phyloP scores from a whole-genome alignment of 164 flowering plant species.

The Aristolochia contorta region DNA sequence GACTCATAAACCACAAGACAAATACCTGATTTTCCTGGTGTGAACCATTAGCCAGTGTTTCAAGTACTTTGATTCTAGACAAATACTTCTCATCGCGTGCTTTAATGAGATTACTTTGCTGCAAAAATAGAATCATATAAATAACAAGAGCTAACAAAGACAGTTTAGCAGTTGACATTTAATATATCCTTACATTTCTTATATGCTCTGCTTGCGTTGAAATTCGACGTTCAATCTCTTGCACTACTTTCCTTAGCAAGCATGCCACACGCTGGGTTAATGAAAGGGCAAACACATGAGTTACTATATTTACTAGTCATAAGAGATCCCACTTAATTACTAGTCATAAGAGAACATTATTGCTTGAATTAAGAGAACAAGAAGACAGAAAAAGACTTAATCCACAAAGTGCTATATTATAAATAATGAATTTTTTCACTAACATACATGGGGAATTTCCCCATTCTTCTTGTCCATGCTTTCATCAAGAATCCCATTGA shows the following conservation, averaged over 20 bases:
- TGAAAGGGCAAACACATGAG: not conserved
- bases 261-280: conserved; percentile 48
- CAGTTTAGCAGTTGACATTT: not conserved
- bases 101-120: conserved; percentile 73
- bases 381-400: not conserved
- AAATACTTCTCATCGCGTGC: conserved; percentile 71
- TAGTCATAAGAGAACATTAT: not conserved
- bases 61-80: conserved; percentile 58
- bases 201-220: conserved; percentile 62
- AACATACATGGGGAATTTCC: conserved; percentile 70
- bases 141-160: conserved; percentile 3
- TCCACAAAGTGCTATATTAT: too few relatives aligned
- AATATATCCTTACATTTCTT: conserved; percentile 39
- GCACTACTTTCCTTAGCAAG: conserved; percentile 53
- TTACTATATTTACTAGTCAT: too few relatives aligned
- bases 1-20: not conserved
- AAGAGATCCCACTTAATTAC: not conserved
- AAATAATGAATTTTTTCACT: conserved; percentile 11
- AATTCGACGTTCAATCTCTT: conserved; percentile 65
- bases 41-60: conserved; percentile 74
- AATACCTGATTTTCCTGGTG: conserved; percentile 76
- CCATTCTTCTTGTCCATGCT: conserved; percentile 63
- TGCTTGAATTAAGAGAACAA: not conserved
- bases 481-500: conserved; percentile 57
- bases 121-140: conserved; percentile 18